Evolutionary conservation across 2,329 filamentous ascomycete species (phyloP).

Genomic region (Hypoxylon sp.): DNA sequence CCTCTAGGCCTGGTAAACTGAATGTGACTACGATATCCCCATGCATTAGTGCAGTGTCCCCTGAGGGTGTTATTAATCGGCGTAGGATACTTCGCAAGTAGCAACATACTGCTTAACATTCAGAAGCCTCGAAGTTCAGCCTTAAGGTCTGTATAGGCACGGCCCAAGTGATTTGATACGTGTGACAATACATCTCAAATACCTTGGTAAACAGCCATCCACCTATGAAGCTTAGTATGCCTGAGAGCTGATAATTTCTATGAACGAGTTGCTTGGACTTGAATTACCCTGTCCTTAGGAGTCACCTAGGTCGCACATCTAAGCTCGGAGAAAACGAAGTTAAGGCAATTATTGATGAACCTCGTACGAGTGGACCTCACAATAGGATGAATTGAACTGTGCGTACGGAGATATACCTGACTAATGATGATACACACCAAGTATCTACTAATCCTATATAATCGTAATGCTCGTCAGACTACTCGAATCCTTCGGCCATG

Average conservation of each 20-base stretch:
- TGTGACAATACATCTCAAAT: neutral
- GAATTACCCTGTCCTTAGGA: no score
- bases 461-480: conserved; percentile 3
- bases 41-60: neutral
- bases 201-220: no score
- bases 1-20: conserved; percentile 15
- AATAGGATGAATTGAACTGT: no score
- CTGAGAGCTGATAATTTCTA: no score
- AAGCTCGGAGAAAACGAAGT: no score
- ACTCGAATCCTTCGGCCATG: conserved; percentile 1
- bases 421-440: no score
- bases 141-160: neutral
- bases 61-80: neutral
- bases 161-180: neutral
- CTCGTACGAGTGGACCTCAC: no score
- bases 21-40: conserved; percentile 26
- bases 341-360: no score
- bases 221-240: no score
- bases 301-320: no score
- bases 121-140: neutral
- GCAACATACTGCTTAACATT: neutral
- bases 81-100: neutral
- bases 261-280: no score
- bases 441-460: neutral
- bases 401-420: no score